Evolutionary conservation across 225 moss, liverwort and hornwort genomes (phyloP), one percentile per base, ranked within the genome.

Genomic region (Neckera pumila): DNA sequence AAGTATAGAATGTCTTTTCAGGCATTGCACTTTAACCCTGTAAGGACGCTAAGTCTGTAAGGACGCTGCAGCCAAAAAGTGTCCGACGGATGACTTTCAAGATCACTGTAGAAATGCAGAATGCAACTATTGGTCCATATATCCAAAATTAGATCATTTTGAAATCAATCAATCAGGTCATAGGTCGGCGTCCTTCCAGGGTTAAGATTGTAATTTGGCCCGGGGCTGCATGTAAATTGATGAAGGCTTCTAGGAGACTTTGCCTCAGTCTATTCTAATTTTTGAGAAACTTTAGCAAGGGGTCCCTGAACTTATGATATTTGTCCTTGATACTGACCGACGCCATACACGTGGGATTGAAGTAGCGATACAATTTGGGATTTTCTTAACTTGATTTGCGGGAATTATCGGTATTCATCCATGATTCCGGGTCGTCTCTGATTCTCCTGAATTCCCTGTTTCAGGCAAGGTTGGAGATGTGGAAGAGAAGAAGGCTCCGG

Each of bases 401-500:
- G 25, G 49, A 19, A 82, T 19, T 11, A 30, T 60, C 5, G 72
- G 12, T 34, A 62, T 64, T 49, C 27, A 17, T 78, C 53, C 16
- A 40, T 58, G n/a, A 67, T 70, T 27, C 79, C 13, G 53, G 25
- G 22, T 80, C 45, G 23, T 60, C 38, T 34, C 27, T 83, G 14
- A 56, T 89, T 69, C 30, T 40, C 60, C 21, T 77, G 81, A 53
- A 71, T 82, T 58, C 33, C 62, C 18, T 76, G 69, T 87, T 96
- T 82, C 91, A 98, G 97, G 91, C 59, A 97, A 97, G 89, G 92
- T 91, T 91, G 96, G 93, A 72, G 93, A 94, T 87, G 92, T 92
- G 91, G 97, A 98, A 78, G 97, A 96, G 86, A 92, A 94, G 83
- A 96, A 95, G 89, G 95, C 87, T 78, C 84, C 92, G 62, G 87